These are phyloP conservation scores for Ophiostoma pallidulum DNA, from an alignment of 2,329 filamentous ascomycete species.

Conservation along the genomic window DNA sequence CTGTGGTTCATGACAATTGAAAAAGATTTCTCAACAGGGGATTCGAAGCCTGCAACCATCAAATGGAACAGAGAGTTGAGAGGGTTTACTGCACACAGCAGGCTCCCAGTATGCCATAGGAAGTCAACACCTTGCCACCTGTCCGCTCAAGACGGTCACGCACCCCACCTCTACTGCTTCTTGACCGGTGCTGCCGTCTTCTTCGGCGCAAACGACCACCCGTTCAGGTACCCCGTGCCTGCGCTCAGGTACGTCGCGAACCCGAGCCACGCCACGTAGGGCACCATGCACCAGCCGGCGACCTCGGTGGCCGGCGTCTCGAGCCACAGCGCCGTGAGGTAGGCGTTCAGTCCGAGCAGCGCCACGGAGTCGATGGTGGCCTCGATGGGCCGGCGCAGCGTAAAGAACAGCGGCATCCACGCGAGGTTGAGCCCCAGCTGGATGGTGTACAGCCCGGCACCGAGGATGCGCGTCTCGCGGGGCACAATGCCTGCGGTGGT, in stretches of 20 bases:
- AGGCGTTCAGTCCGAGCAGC: conserved; percentile 61
- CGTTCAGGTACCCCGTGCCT: conserved; percentile 58
- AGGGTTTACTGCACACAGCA: no score
- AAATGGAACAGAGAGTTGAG: no score
- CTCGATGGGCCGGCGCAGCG: conserved; percentile 59
- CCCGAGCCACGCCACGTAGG: conserved; percentile 77
- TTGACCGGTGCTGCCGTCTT: conserved; percentile 20
- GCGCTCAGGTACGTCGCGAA: conserved; percentile 81
- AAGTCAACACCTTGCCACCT: no score
- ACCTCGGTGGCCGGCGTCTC: conserved; percentile 24
- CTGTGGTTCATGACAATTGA: no score
- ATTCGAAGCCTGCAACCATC: no score
- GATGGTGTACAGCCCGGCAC: conserved; percentile 72
- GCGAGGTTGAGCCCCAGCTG: conserved; percentile 77
- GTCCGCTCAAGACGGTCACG: no score
- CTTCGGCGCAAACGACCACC: conserved; percentile 45
- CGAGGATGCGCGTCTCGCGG: conserved; percentile 52
- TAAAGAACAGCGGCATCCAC: conserved; percentile 93
- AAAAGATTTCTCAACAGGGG: no score
- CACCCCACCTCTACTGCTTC: conserved; percentile 10
- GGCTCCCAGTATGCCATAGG: no score
- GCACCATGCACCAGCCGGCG: conserved; percentile 64
- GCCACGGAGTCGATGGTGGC: conserved; percentile 68
- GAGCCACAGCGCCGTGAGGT: conserved; percentile 63
- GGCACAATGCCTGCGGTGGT: conserved; percentile 49